Percentiles rank a stretch among this genome's conserved stretches.
phyloP scores from a whole-genome alignment of 192 early-diverging fungal genomes.

The Backusella australiensis region DNA sequence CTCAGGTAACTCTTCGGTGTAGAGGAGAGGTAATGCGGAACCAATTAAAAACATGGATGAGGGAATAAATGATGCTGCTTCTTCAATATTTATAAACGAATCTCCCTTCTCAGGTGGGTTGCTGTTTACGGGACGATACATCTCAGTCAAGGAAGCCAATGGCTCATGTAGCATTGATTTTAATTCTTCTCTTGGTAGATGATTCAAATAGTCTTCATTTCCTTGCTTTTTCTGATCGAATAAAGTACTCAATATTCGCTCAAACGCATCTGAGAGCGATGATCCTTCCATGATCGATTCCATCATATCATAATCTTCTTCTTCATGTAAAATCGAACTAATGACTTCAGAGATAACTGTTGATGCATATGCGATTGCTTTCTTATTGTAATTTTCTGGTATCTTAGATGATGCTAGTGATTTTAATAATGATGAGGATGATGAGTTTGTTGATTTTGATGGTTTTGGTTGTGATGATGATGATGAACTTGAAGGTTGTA shows the following conservation, averaged over 20 bases:
- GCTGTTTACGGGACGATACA: neutral
- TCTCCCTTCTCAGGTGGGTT: neutral
- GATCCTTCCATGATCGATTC: neutral
- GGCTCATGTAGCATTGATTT: neutral
- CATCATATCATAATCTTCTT: constrained; percentile 3
- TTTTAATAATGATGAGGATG: neutral
- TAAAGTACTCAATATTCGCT: neutral
- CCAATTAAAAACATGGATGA: neutral
- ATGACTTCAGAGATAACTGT: neutral
- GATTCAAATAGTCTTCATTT: neutral
- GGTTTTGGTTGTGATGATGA: neutral
- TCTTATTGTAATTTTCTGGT: neutral
- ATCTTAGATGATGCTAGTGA: neutral
- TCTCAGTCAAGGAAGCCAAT: neutral
- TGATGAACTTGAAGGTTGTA: neutral
- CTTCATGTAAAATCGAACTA: neutral
- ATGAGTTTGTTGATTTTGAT: neutral
- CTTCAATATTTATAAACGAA: neutral
- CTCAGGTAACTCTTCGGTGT: neutral
- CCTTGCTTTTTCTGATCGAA: neutral
- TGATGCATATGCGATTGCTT: neutral
- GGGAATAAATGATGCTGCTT: neutral
- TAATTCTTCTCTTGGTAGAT: neutral
- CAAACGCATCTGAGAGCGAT: neutral
- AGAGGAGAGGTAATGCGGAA: neutral